Base-by-base conservation (phyloP, 352 stramenopile species). In the Pythium rhizo-oryzae region DNA sequence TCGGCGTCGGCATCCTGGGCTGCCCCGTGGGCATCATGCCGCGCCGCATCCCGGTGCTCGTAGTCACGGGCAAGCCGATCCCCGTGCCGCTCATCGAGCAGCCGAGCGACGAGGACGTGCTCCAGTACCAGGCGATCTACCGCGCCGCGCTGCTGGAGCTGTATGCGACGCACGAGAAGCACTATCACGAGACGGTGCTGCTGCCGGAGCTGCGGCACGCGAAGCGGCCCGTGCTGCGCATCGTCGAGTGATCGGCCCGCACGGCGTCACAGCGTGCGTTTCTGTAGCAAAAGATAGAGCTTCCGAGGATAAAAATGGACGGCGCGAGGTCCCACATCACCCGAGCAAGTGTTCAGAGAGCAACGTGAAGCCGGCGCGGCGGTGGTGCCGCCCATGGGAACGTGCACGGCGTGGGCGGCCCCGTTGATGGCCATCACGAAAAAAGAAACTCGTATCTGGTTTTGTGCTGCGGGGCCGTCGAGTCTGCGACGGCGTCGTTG, bases 111-210 rank as follows among this genome's bases (percentile, higher is more conserved):
- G 77, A 64, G 25, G 74, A 87, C 67, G 64, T 91, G 33, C 60
- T 72, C 15, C 68, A 83, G 62, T 81, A 82, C 58, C 82, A 90
- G 56, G 58, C 53, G 21, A 59, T 75, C 28, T 90, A 91, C 53
- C 76, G 74, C 18, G 56, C 55, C 1, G 79, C 70, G 49, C 67
- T 90, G 18, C 60, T 79, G 51, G 69, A 76, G 43, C 73, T 91
- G n/a, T 90, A 82, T 60, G 62, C 79, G 37, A 74, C 81, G 15
- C 80, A 92, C 60, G 71, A 76, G 43, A 46, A 67, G 47, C 54
- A 67, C 18, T 89, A 84, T 44, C 80, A 82, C 58, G 67, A 80
- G 47, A 63, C 74, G 15, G 67, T 84, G 35, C 51, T 84, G 12
- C 74, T 69, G 7, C 19, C 62, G n/a, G 52, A 72, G 24, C 57